Percentiles rank a stretch among this genome's conserved stretches.
Conservation (phyloP, 768 basidiomycete genomes). For the Tylopilus balloui region DNA sequence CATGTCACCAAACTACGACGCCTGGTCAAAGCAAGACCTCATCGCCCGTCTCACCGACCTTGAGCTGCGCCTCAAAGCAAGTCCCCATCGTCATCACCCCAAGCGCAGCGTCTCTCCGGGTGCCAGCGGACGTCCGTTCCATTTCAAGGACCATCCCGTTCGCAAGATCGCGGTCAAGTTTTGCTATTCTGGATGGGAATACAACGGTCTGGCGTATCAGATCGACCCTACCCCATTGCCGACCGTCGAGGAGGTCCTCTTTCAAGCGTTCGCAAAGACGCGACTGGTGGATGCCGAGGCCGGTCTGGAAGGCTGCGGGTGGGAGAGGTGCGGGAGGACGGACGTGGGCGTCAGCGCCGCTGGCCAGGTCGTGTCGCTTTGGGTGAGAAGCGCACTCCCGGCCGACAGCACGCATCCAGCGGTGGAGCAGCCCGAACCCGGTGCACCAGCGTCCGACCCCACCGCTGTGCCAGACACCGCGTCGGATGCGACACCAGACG, state of each 20-base stretch:
- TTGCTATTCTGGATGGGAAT: constrained; percentile 89
- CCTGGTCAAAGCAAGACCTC: constrained; percentile 35
- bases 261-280: constrained; percentile 72
- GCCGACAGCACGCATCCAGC: background rate
- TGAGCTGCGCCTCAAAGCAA: background rate
- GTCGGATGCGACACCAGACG: constrained; percentile 1
- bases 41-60: constrained; percentile 1
- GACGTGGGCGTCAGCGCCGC: constrained; percentile 94
- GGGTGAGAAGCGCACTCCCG: constrained; percentile 71
- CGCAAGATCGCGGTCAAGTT: constrained; percentile 94
- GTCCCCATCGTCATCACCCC: background rate
- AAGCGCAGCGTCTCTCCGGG: constrained; percentile 16
- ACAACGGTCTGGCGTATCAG: constrained; percentile 87
- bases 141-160: constrained; percentile 63
- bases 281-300: constrained; percentile 68
- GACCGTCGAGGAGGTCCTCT: constrained; percentile 87
- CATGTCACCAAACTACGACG: constrained; percentile 45
- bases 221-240: constrained; percentile 64
- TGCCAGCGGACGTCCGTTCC: constrained; percentile 42
- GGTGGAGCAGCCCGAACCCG: background rate
- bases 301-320: constrained; percentile 83
- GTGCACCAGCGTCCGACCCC: constrained; percentile 10
- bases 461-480: background rate
- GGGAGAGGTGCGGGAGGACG: constrained; percentile 89
- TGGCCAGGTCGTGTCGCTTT: constrained; percentile 89